phyloP scores from a whole-genome alignment of 2,329 filamentous ascomycete species.

The Botrytis hyacinthi region DNA sequence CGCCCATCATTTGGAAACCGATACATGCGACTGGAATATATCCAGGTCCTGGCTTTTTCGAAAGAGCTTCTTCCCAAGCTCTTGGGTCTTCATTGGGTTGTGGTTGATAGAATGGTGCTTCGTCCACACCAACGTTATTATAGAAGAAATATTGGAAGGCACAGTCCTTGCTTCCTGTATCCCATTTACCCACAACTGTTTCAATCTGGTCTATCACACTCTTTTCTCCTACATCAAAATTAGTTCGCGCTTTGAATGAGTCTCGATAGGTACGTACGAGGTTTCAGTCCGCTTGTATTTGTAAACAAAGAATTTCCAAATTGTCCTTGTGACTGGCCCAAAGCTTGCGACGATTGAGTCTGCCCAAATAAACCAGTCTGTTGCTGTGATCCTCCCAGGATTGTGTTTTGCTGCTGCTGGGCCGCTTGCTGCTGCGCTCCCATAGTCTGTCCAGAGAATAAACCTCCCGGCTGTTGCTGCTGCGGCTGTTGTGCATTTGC shows the following conservation, averaged over 20 bases:
- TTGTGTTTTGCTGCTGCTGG: slow-evolving; percentile 18
- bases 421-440: slow-evolving; percentile 24
- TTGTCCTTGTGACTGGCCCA: slow-evolving; percentile 27
- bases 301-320: slow-evolving; percentile 36
- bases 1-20: slow-evolving; percentile 69
- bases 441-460: slow-evolving; percentile 24
- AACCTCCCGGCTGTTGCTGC: slow-evolving; percentile 21
- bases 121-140: slow-evolving; percentile 74
- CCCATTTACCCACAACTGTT: slow-evolving; percentile 71
- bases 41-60: slow-evolving; percentile 72
- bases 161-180: slow-evolving; percentile 64
- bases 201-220: slow-evolving; percentile 72
- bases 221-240: slow-evolving; percentile 57
- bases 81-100: slow-evolving; percentile 67
- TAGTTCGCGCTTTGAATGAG: slow-evolving; percentile 22
- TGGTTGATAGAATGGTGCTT: slow-evolving; percentile 74
- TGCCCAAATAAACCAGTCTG: slow-evolving; percentile 25
- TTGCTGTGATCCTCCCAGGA: slow-evolving; percentile 24
- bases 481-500: slow-evolving; percentile 19
- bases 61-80: slow-evolving; percentile 81
- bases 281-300: slow-evolving; percentile 30
- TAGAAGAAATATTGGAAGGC: slow-evolving; percentile 84
- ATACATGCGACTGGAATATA: slow-evolving; percentile 75
- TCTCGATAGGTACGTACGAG: slow-evolving; percentile 30
- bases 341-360: slow-evolving; percentile 19